These are phyloP conservation scores for Leucoagaricus sp. DNA, from an alignment of 1,284 basidiomycete genomes.

Conservation along the genomic window DNA sequence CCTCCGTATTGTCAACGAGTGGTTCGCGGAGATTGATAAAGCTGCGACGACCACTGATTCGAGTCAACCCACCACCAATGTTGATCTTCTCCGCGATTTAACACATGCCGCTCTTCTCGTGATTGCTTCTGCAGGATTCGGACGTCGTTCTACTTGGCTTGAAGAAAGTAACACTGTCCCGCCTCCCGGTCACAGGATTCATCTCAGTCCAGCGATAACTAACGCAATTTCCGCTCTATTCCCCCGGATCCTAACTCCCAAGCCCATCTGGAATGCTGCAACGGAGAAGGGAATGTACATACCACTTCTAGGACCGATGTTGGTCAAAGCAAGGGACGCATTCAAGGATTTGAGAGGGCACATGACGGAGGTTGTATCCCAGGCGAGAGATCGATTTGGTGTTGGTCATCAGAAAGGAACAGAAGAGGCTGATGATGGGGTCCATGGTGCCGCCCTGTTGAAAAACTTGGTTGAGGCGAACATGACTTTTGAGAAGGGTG, in stretches of 20 bases:
- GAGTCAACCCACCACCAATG: conserved; percentile 26
- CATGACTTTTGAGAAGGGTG: conserved; percentile 29
- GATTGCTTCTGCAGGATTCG: conserved; percentile 45
- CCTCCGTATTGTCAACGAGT: conserved; percentile 41
- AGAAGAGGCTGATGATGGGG: conserved; percentile 25
- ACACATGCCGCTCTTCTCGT: conserved; percentile 39
- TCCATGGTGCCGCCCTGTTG: conserved; percentile 37
- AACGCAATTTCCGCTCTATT: conserved; percentile 30
- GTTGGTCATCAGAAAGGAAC: conserved; percentile 7
- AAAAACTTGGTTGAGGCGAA: conserved; percentile 48
- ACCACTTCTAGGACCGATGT: conserved; percentile 34
- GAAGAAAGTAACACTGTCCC: conserved; percentile 26
- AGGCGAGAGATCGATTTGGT: conserved; percentile 34
- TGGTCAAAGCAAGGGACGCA: conserved; percentile 27
- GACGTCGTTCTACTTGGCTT: conserved; percentile 34
- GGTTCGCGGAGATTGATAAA: conserved; percentile 41
- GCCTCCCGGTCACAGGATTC: conserved; percentile 32
- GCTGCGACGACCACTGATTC: conserved; percentile 4
- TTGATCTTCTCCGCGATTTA: conserved; percentile 28
- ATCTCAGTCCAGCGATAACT: conserved; percentile 36
- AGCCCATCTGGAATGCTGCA: conserved; percentile 33
- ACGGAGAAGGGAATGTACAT: conserved; percentile 31
- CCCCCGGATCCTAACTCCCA: conserved; percentile 26
- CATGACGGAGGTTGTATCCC: conserved; percentile 40
- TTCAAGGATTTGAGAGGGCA: conserved; percentile 38